Conservation (phyloP, 805 yeast genomes). For the Ascoidea asiatica region DNA sequence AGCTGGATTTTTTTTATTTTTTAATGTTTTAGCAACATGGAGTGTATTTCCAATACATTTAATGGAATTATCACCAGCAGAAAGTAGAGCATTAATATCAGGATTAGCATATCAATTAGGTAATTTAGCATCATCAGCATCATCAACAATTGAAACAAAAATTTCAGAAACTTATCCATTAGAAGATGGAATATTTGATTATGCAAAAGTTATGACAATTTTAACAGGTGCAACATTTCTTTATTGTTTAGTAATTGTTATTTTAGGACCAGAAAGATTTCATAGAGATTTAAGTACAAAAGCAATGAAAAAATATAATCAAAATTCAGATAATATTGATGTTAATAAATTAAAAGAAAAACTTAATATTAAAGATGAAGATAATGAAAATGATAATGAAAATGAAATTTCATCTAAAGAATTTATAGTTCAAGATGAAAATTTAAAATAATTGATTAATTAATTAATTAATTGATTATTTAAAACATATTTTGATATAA, state of each 20-base stretch:
- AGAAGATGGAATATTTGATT: constrained; percentile 27
- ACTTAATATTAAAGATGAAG: too few relatives aligned
- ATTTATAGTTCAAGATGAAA: too few relatives aligned
- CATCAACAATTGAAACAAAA: constrained; percentile 55
- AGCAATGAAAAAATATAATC: neutral
- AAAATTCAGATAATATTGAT: too few relatives aligned
- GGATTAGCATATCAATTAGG: constrained; percentile 60
- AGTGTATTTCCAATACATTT: constrained; percentile 54
- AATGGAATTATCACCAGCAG: constrained; percentile 48
- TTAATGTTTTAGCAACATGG: constrained; percentile 59
- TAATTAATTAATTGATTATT: too few relatives aligned
- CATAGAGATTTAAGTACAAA: neutral
- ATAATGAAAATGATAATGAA: too few relatives aligned
- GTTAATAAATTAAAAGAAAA: too few relatives aligned
- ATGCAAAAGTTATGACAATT: constrained; percentile 52
- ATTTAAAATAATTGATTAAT: too few relatives aligned
- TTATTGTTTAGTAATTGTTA: constrained; percentile 31
- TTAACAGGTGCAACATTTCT: constrained; percentile 52
- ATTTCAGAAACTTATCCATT: constrained; percentile 44
- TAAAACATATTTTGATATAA: too few relatives aligned
- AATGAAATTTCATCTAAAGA: too few relatives aligned
- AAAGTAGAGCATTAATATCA: constrained; percentile 45
- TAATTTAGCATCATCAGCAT: constrained; percentile 52
- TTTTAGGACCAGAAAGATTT: constrained; percentile 50
- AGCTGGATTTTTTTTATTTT: constrained; percentile 48